Evolutionary conservation across 345 rosid genomes (phyloP).

Genomic region (Eucalyptus cloeziana): DNA sequence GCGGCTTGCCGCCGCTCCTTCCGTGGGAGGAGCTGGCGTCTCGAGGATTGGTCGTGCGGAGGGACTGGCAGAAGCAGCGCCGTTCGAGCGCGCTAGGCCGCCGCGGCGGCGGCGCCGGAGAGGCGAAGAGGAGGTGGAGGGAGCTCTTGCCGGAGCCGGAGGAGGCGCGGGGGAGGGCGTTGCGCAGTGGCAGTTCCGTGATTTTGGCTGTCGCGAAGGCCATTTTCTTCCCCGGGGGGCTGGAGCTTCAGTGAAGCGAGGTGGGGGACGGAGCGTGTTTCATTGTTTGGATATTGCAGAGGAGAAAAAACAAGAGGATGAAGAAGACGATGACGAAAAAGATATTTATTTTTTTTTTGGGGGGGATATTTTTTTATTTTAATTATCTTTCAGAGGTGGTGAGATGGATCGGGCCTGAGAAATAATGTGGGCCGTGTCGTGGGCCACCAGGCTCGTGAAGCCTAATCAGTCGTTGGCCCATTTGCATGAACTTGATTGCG

Average conservation of each 20-base stretch:
- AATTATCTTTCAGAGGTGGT: background rate
- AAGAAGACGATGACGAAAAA: background rate
- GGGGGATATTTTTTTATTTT: background rate
- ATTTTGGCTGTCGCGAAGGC: slow-evolving; percentile 38
- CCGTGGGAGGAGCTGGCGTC: slow-evolving; percentile 5
- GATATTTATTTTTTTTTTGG: background rate
- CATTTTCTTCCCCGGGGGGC: slow-evolving; percentile 11
- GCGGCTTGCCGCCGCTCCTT: background rate
- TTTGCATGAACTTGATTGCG: no score
- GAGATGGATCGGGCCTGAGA: background rate
- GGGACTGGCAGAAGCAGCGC: slow-evolving; percentile 24
- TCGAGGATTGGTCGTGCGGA: slow-evolving; percentile 11
- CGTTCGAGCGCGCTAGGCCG: slow-evolving; percentile 3
- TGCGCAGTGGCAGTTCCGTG: slow-evolving; percentile 62
- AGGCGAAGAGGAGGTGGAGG: slow-evolving; percentile 15
- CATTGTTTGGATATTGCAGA: background rate
- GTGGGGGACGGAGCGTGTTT: background rate
- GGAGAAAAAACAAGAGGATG: background rate
- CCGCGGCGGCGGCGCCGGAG: slow-evolving; percentile 11
- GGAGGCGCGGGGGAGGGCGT: slow-evolving; percentile 35
- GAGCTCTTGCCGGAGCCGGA: slow-evolving; percentile 11
- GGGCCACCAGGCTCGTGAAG: background rate
- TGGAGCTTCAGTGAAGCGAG: background rate
- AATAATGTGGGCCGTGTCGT: background rate
- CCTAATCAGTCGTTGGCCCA: background rate